Percentiles rank a stretch among this genome's conserved stretches.
Conservation (phyloP, 768 basidiomycete genomes). For the Boletus subparvulus region DNA sequence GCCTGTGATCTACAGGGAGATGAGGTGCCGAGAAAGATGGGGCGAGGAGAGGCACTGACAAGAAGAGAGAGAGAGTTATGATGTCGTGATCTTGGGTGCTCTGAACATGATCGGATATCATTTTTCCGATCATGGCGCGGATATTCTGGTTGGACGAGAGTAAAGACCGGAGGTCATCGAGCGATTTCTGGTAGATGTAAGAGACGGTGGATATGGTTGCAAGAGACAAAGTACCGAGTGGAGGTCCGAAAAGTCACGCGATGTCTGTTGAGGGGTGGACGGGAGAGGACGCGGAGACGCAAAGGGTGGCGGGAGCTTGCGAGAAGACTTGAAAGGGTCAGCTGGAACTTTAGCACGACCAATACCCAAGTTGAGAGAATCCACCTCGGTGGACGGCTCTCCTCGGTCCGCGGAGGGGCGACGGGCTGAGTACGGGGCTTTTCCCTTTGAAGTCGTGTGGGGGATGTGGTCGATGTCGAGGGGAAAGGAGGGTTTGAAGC, state of each 20-base stretch:
- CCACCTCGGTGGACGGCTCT: conserved; percentile 22
- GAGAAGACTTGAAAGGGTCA: conserved; percentile 24
- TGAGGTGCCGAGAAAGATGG: background rate
- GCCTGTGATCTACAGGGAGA: conserved; percentile 32
- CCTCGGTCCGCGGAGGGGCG: conserved; percentile 16
- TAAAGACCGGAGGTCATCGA: conserved; percentile 28
- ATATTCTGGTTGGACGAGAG: conserved; percentile 21
- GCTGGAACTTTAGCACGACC: background rate
- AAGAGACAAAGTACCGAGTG: conserved; percentile 3
- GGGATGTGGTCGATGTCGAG: conserved; percentile 29
- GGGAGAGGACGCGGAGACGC: conserved; percentile 1
- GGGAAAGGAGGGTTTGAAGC: conserved; percentile 26
- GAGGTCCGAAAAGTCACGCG: conserved; percentile 18
- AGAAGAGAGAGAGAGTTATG: conserved; percentile 39
- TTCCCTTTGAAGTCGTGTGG: conserved; percentile 6
- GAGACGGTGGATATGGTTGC: background rate
- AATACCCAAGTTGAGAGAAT: conserved; percentile 22
- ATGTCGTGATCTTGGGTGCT: conserved; percentile 35
- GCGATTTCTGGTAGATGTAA: conserved; percentile 21
- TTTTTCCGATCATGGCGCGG: conserved; percentile 20
- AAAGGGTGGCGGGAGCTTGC: background rate
- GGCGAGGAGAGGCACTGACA: conserved; percentile 30
- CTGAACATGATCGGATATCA: conserved; percentile 28
- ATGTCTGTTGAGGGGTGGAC: conserved; percentile 10
- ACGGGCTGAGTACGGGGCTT: background rate